Percentiles rank a stretch among this genome's conserved stretches.
Evolutionary conservation across 2,329 filamentous ascomycete genomes (phyloP).

Genomic region (Thielaviopsis populi): DNA sequence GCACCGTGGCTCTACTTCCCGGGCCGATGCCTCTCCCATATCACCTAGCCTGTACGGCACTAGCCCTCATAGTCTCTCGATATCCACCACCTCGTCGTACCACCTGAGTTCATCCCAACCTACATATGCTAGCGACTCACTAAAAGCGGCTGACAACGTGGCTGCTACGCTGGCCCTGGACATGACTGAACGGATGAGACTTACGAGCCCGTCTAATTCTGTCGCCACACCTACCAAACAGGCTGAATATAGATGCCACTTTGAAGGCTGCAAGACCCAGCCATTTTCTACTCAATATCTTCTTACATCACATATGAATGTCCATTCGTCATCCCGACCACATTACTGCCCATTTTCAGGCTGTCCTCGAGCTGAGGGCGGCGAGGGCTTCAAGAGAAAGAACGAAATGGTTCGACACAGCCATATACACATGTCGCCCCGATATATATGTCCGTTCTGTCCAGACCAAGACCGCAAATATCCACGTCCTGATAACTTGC

Average conservation of each 20-base stretch:
- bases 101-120: constrained; percentile 14
- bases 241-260: constrained; percentile 10
- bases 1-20: constrained; percentile 2
- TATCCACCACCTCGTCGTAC: constrained; percentile 8
- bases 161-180: constrained; percentile 2
- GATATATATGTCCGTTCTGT: constrained; percentile 93
- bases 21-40: constrained; percentile 9
- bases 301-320: constrained; percentile 64
- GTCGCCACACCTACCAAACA: constrained; percentile 2
- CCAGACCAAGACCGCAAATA: constrained; percentile 88
- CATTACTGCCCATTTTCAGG: constrained; percentile 50
- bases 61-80: constrained; percentile 10
- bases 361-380: constrained; percentile 47
- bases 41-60: constrained; percentile 9
- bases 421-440: constrained; percentile 83
- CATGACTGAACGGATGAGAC: constrained; percentile 6
- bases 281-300: constrained; percentile 67
- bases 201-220: constrained; percentile 8
- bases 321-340: constrained; percentile 49
- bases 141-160: neutral
- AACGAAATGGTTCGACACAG: constrained; percentile 65
- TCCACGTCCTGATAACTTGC: constrained; percentile 86
- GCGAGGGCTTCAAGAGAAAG: constrained; percentile 56
- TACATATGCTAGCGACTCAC: constrained; percentile 4
- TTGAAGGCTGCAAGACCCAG: constrained; percentile 49